Evolutionary conservation across 2,329 filamentous ascomycete genomes (phyloP).

Genomic region (Penicillium freii): DNA sequence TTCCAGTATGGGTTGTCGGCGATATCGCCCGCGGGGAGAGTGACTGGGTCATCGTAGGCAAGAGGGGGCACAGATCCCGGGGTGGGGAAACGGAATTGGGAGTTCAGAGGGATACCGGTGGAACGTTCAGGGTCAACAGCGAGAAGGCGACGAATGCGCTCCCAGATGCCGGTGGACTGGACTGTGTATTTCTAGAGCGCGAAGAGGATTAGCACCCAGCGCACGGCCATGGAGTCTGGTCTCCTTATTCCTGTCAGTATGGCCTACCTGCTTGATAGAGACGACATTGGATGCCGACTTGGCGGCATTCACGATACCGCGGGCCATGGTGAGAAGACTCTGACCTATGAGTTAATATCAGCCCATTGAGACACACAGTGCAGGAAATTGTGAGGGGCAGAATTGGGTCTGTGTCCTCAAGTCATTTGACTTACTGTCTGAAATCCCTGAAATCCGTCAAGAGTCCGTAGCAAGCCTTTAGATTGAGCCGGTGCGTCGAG

Average conservation of each 20-base stretch:
- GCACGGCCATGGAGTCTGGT: not conserved
- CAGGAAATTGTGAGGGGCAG: not conserved
- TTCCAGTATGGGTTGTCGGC: slow-evolving; percentile 97
- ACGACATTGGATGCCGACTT: slow-evolving; percentile 40
- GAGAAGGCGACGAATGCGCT: slow-evolving; percentile 71
- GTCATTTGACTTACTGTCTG: slow-evolving; percentile 12
- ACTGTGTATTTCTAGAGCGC: slow-evolving; percentile 84
- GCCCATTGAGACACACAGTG: not conserved
- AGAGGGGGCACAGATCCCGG: slow-evolving; percentile 70
- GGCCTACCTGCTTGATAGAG: slow-evolving; percentile 38
- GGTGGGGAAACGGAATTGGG: slow-evolving; percentile 83
- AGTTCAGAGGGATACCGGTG: slow-evolving; percentile 87
- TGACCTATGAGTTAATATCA: slow-evolving; percentile 22
- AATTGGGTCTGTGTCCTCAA: not conserved
- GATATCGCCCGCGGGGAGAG: slow-evolving; percentile 78
- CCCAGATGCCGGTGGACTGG: slow-evolving; percentile 86
- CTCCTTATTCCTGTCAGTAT: not conserved
- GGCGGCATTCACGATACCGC: slow-evolving; percentile 39
- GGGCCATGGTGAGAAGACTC: slow-evolving; percentile 36
- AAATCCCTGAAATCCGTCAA: slow-evolving; percentile 15
- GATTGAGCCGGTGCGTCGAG: slow-evolving; percentile 16
- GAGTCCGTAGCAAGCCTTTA: slow-evolving; percentile 10
- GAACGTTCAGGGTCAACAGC: slow-evolving; percentile 85
- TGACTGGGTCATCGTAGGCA: slow-evolving; percentile 77
- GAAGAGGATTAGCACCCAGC: not conserved